A percentile compares a stretch with the other conserved stretches of the same genome.
phyloP scores from a whole-genome alignment of 2,329 filamentous ascomycete species.

The Aspergillus sergii region DNA sequence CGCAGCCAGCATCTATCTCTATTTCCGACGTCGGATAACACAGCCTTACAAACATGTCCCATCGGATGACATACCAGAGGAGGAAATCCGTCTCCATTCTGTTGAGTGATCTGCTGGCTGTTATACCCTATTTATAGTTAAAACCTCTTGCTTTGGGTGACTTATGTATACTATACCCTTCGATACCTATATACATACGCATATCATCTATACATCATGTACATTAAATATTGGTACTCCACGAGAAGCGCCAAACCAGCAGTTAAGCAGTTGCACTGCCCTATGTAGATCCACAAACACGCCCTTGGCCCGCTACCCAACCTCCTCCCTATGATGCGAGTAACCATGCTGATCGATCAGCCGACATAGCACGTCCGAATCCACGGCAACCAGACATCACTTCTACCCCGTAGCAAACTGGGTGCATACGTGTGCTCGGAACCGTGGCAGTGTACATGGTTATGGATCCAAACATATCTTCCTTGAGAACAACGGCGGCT shows the following conservation, averaged over 20 bases:
- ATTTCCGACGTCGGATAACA: neutral
- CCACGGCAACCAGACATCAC: neutral
- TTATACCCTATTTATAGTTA: neutral
- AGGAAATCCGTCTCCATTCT: constrained; percentile 1
- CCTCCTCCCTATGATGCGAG: neutral
- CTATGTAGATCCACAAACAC: neutral
- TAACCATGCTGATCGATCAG: neutral
- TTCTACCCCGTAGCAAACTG: neutral
- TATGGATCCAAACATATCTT: neutral
- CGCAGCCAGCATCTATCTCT: neutral
- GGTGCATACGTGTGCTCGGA: neutral
- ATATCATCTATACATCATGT: neutral
- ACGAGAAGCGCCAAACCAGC: no score
- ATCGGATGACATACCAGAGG: neutral
- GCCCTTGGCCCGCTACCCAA: neutral
- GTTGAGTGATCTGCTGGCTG: neutral
- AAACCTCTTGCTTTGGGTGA: neutral
- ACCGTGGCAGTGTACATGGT: neutral
- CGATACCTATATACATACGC: neutral
- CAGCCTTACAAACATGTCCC: neutral
- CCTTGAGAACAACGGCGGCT: neutral
- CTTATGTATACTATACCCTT: neutral
- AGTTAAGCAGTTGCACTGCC: no score
- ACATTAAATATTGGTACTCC: no score
- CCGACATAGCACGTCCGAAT: neutral